Base-by-base conservation (phyloP, 176 grass and related monocot species). In the Hsuehochloa calcarea region DNA sequence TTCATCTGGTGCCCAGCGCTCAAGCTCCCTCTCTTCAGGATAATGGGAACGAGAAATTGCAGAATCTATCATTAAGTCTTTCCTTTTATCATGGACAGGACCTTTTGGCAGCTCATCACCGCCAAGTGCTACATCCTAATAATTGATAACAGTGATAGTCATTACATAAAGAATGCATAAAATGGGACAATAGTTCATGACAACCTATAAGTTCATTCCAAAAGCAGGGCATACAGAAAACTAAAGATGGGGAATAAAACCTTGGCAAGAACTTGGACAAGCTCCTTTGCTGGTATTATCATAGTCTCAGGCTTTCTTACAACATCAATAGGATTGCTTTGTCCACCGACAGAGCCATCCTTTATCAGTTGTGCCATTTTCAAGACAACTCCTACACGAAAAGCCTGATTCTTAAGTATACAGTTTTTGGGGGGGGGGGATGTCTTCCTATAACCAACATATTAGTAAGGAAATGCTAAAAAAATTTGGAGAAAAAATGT, bases 31-130 rank as follows among this genome's bases (percentile, higher is more conserved):
- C 75, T 99, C 93, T 80, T 96, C 93, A 68, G 80, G 75, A 75
- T 82, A 88, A 87, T 93, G 93, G 72, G 88, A 90, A 35, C 88
- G 88, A 50, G 97, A 94, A 79, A 99, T 99, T 62, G 91, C 93
- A 66, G 97, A 96, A 83, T 99, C 97, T 86, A 99, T 92, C 88
- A 99, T 70, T 55, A 99, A 83, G 79, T 99, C 97, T 70, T 96
- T 96, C 82, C 83, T 82, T 90, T 96, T 96, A 15, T 99, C 97
- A 86, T 78, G 72, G 45, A 75, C 70, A 89, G 89, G 90, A 81
- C 88, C 84, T 86, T 82, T 96, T 73, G 74, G 80, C 13, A 94
- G 43, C 82, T 94, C 93, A 65, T 96, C 97, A 27, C 76, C 80
- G 1, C 90, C 93, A 80, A 99, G 82, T 84, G 84, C 67, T 68